These are phyloP conservation scores for Poa annua DNA, from an alignment of 176 grass and related monocot species.

Conservation along the genomic window DNA sequence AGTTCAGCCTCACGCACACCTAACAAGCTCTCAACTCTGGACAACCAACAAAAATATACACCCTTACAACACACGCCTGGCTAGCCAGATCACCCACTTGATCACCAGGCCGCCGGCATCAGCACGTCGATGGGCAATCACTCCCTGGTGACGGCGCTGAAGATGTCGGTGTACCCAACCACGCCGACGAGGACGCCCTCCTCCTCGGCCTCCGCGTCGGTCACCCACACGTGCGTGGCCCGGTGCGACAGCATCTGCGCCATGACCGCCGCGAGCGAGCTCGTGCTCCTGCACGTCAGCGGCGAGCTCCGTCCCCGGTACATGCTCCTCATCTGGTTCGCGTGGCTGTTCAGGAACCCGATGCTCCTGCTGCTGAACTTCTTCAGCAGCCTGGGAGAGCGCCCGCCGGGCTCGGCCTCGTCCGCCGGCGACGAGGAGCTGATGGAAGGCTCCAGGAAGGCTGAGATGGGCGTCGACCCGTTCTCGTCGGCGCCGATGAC, in stretches of 20 bases:
- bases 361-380: conserved; percentile 95
- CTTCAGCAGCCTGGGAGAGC: conserved; percentile 52
- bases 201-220: conserved; percentile 57
- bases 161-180: conserved; percentile 85
- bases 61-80: not conserved
- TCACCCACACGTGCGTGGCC: conserved; percentile 94
- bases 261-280: conserved; percentile 86
- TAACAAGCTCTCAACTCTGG: not conserved
- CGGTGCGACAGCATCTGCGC: conserved; percentile 93
- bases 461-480: conserved; percentile 32
- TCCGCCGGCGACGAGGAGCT: conserved; percentile 40
- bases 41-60: not conserved
- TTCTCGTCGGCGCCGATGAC: conserved; percentile 74
- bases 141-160: conserved; percentile 69
- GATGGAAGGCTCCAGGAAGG: conserved; percentile 29
- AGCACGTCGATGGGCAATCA: not conserved
- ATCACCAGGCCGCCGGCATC: not conserved
- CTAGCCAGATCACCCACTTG: not conserved
- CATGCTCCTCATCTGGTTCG: conserved; percentile 60
- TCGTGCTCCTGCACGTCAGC: conserved; percentile 77
- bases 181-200: conserved; percentile 71
- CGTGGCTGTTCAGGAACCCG: conserved; percentile 66
- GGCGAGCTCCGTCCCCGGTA: conserved; percentile 70
- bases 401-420: conserved; percentile 38
- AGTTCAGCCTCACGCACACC: not conserved